Evolutionary conservation across 2,329 filamentous ascomycete genomes (phyloP).

Genomic region (Botrytis fragariae): DNA sequence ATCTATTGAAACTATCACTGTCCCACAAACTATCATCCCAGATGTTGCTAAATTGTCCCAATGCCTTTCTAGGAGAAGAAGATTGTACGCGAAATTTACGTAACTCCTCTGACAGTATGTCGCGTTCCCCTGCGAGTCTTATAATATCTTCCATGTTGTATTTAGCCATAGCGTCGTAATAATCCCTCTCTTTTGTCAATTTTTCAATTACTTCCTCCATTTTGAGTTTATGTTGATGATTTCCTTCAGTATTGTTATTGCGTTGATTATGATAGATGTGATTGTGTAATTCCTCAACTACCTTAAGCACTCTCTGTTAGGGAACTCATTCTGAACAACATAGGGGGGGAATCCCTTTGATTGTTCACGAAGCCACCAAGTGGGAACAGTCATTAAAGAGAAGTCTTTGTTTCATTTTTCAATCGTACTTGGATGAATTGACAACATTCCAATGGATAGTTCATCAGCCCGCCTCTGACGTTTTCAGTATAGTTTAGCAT

Average conservation of each 20-base stretch:
- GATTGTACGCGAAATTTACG: not conserved
- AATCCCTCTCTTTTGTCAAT: not conserved
- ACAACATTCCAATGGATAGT: not conserved
- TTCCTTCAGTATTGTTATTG: not conserved
- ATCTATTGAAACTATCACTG: not conserved
- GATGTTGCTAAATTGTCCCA: rapidly evolving
- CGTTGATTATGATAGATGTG: not conserved
- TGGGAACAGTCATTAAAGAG: not conserved
- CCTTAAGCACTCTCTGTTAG: not conserved
- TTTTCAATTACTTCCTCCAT: not conserved
- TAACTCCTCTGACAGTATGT: not conserved
- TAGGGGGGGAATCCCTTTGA: not conserved
- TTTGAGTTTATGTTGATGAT: not conserved
- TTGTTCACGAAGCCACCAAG: not conserved
- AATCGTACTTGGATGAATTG: not conserved
- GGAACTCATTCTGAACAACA: not conserved
- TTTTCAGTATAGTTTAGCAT: not conserved
- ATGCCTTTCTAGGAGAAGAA: not conserved
- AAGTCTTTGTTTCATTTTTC: not conserved
- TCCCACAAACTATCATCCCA: rapidly evolving
- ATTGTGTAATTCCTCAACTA: rapidly evolving
- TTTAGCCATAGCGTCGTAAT: rapidly evolving
- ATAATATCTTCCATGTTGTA: no score
- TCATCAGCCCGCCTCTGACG: not conserved
- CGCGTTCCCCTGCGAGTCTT: not conserved